These are phyloP conservation scores for Ambrosia hybrid DNA, from an alignment of 140 eudicot species.

Conservation along the genomic window DNA sequence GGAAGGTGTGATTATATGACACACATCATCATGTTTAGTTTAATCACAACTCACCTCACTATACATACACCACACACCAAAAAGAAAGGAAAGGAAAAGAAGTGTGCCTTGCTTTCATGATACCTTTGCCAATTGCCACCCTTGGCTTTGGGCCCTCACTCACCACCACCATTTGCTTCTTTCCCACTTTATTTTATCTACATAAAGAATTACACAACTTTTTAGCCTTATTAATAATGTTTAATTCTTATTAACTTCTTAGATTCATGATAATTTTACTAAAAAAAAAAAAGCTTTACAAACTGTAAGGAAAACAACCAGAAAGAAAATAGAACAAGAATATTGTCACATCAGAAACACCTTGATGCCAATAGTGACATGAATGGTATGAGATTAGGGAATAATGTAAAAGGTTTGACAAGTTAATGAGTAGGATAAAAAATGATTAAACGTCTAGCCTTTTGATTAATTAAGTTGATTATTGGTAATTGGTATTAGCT, in stretches of 20 bases:
- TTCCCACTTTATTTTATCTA: slow-evolving; percentile 23
- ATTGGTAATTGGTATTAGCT: slow-evolving; percentile 26
- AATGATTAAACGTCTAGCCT: slow-evolving; percentile 11
- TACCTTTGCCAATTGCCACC: slow-evolving; percentile 31
- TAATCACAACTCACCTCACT: slow-evolving; percentile 25
- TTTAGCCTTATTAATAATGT: neutral
- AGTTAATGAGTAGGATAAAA: slow-evolving; percentile 16
- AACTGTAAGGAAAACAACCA: neutral
- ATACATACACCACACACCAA: slow-evolving; percentile 9
- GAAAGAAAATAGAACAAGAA: neutral
- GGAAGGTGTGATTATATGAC: slow-evolving; percentile 28
- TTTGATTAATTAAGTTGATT: slow-evolving; percentile 11
- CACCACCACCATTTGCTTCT: slow-evolving; percentile 28
- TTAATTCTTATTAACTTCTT: neutral
- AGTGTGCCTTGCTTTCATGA: slow-evolving; percentile 37
- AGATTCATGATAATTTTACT: slow-evolving; percentile 3
- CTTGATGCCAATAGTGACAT: neutral
- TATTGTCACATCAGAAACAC: neutral
- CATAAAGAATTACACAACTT: slow-evolving; percentile 8
- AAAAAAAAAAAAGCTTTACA: neutral
- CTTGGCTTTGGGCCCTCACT: slow-evolving; percentile 31
- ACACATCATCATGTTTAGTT: slow-evolving; percentile 23
- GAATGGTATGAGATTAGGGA: neutral
- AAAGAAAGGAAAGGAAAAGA: slow-evolving; percentile 26
- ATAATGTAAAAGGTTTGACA: slow-evolving; percentile 6